A percentile compares a stretch with the other conserved stretches of the same genome.
Evolutionary conservation across 2,329 filamentous ascomycete genomes (phyloP).

Genomic region (Gremmenia infestans): DNA sequence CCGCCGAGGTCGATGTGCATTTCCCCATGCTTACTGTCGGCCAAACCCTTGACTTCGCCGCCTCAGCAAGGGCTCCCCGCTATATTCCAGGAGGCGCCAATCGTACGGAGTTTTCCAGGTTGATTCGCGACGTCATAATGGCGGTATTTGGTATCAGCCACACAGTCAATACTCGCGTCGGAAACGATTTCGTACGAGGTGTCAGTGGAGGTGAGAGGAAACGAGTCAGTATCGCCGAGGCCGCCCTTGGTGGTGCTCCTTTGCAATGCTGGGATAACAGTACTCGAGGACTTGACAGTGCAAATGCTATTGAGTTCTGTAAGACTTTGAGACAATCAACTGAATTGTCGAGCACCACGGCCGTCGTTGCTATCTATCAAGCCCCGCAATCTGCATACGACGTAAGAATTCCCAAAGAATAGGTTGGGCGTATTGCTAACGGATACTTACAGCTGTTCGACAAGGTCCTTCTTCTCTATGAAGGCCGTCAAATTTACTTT

Average conservation of each 20-base stretch:
- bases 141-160: conserved; percentile 54
- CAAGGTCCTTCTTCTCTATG: conserved; percentile 63
- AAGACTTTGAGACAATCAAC: conserved; percentile 50
- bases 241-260: conserved; percentile 53
- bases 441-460: conserved; percentile 52
- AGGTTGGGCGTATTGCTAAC: conserved; percentile 67
- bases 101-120: conserved; percentile 36
- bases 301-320: conserved; percentile 69
- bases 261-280: conserved; percentile 30
- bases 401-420: conserved; percentile 33
- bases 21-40: conserved; percentile 72
- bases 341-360: conserved; percentile 59
- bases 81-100: conserved; percentile 52
- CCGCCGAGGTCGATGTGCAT: conserved; percentile 70
- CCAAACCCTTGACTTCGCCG: conserved; percentile 69
- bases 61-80: conserved; percentile 62
- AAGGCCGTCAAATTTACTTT: conserved; percentile 68
- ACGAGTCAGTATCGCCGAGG: conserved; percentile 77
- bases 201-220: conserved; percentile 70
- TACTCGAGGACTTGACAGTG: conserved; percentile 68
- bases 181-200: conserved; percentile 66
- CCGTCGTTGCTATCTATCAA: conserved; percentile 65
- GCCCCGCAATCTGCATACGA: conserved; percentile 68
- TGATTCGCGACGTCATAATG: conserved; percentile 68
- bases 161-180: conserved; percentile 57